These are phyloP conservation scores for Microcyclospora pomicola DNA, from an alignment of 2,329 filamentous ascomycete species.

Conservation along the genomic window DNA sequence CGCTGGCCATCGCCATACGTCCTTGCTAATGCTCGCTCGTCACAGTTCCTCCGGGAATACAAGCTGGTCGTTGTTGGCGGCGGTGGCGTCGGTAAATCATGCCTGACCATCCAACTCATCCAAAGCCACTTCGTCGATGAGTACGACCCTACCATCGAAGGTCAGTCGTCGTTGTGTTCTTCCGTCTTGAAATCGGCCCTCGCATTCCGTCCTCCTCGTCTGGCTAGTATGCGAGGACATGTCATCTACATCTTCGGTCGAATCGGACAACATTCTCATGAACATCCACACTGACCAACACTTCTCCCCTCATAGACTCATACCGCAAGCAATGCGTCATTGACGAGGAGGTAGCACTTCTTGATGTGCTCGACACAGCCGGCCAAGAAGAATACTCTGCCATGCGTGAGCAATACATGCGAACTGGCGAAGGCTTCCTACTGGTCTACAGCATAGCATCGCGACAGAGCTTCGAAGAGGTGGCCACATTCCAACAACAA, in stretches of 20 bases:
- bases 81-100: conserved; percentile 97
- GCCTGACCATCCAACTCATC: conserved; percentile 80
- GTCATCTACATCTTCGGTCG: conserved; percentile 1
- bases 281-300: conserved; percentile 10
- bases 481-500: conserved; percentile 96
- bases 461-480: conserved; percentile 94
- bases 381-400: conserved; percentile 98
- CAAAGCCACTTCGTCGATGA: conserved; percentile 95
- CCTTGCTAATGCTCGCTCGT: conserved; percentile 8
- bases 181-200: conserved; percentile 4
- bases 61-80: conserved; percentile 82
- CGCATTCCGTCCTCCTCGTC: conserved; percentile 17
- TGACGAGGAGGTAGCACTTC: conserved; percentile 91
- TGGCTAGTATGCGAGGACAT: neutral
- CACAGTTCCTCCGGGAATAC: conserved; percentile 39
- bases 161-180: conserved; percentile 29
- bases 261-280: neutral
- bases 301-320: conserved; percentile 51
- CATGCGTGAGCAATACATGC: conserved; percentile 99
- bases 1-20: conserved; percentile 4
- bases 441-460: conserved; percentile 98
- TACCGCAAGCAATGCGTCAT: conserved; percentile 99
- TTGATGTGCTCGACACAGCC: conserved; percentile 95
- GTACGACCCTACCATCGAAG: conserved; percentile 99
- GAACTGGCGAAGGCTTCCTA: conserved; percentile 93